Evolutionary conservation across 1,139 yeast species (phyloP).

Genomic region (Lodderomyces jiufengensis): DNA sequence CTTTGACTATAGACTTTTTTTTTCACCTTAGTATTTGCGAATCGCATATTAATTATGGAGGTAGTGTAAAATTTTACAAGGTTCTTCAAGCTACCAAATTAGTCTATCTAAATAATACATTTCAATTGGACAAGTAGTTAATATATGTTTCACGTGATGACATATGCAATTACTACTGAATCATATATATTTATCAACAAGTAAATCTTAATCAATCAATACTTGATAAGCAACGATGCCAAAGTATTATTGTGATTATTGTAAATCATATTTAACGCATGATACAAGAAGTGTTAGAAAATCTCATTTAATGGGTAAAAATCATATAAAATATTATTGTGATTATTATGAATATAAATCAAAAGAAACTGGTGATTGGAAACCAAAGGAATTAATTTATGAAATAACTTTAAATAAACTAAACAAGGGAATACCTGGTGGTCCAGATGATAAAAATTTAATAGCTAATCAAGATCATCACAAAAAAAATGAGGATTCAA

Average conservation of each 20-base stretch:
- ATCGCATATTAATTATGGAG: conserved; percentile 2
- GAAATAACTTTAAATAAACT: conserved; percentile 37
- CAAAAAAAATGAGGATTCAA: conserved; percentile 17
- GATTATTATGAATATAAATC: conserved; percentile 69
- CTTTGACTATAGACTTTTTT: too few relatives aligned
- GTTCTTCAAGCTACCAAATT: not conserved
- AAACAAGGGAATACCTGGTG: conserved; percentile 47
- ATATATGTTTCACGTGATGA: conserved; percentile 4
- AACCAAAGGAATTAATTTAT: conserved; percentile 35
- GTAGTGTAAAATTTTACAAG: not conserved
- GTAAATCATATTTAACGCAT: conserved; percentile 82
- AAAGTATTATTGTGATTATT: conserved; percentile 80
- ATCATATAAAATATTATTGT: conserved; percentile 71
- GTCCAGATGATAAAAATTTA: not conserved
- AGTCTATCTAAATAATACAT: not conserved
- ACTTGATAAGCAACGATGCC: too few relatives aligned
- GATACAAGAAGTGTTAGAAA: conserved; percentile 85
- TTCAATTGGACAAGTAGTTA: conserved; percentile 9
- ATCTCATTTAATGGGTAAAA: conserved; percentile 76
- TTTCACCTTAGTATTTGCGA: conserved; percentile 1
- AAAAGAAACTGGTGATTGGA: conserved; percentile 45
- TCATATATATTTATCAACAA: too few relatives aligned
- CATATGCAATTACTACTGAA: too few relatives aligned
- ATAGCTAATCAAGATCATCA: conserved; percentile 10
- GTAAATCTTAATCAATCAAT: too few relatives aligned